Percentiles rank a stretch among this genome's conserved stretches.
phyloP scores from a whole-genome alignment of 768 basidiomycete genomes.

The Termitomyces sp. region DNA sequence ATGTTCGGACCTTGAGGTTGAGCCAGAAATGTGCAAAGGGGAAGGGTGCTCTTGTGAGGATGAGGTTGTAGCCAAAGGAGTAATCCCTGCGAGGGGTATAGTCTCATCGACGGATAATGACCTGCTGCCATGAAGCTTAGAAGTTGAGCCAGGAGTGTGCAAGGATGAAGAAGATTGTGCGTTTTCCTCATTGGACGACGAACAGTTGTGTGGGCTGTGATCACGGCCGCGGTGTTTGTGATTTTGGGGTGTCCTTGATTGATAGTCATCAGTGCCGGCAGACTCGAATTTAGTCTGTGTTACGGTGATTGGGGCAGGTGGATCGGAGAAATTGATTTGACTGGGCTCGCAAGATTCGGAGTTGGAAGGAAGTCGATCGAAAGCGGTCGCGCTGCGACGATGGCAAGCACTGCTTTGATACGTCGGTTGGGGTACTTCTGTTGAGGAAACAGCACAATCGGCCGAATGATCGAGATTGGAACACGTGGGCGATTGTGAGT shows the following conservation, averaged over 20 bases:
- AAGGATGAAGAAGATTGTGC: neutral
- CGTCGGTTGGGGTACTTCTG: neutral
- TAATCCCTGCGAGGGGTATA: neutral
- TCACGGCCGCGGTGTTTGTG: neutral
- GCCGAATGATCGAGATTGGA: conserved; percentile 15
- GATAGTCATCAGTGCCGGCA: conserved; percentile 1
- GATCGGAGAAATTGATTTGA: neutral
- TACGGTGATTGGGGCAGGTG: neutral
- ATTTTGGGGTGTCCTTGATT: neutral
- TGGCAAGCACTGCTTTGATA: neutral
- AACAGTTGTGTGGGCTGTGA: neutral
- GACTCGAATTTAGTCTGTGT: conserved; percentile 8
- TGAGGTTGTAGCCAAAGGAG: neutral
- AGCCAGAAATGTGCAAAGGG: neutral
- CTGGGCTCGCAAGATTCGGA: neutral
- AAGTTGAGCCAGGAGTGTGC: neutral
- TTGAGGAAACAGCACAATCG: conserved; percentile 7
- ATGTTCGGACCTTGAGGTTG: neutral
- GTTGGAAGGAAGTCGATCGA: neutral
- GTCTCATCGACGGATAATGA: neutral
- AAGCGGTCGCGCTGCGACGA: neutral
- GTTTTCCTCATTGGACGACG: neutral
- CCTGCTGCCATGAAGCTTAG: neutral
- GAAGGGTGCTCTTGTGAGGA: neutral
- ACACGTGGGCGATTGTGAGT: conserved; percentile 13